Evolutionary conservation across 495 filamentous ascomycete species (phyloP), one percentile per base, ranked within the genome.

Genomic region (Lepidopterella palustris): DNA sequence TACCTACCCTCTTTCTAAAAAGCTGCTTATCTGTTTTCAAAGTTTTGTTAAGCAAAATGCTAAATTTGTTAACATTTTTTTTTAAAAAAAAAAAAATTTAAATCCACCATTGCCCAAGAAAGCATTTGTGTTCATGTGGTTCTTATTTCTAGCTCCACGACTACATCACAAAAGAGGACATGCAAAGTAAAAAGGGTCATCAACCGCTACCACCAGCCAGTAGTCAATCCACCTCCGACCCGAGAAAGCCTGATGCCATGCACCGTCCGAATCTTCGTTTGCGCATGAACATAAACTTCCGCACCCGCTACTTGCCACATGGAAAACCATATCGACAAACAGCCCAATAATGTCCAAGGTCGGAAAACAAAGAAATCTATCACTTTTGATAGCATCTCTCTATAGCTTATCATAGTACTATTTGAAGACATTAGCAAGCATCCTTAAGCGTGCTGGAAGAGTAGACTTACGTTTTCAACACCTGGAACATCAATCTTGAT

Each of bases 321-420:
- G 58, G 53, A 49, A 20, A 53, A 55, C 52, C 53, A 40, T 58
- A 42, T 50, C 57, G 49, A 53, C 55, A 29, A 56, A 50, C 63
- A 61, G 49, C 50, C 55, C 58, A 54, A 59, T 53, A 21, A 56
- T 55, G 55, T 42, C 59, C 60, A 45, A 54, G 55, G 51, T 21
- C 57, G 29, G 57, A 54, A 53, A 54, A 55, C 49, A 65, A 66
- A 64, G 64, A 70, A 67, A 64, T 70, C 60, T 64, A 68, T 57
- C 32, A 68, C 42, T 61, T 62, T 60, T 58, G 61, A 62, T 40
- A 65, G 64, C 4, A 66, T 59, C 20, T 53, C 42, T 76, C 68
- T 96, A 97, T 80, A 97, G 86, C 88, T 96, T 96, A 86, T 97
- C 92, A 79, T 97, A 97, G 87, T 96, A 97, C 90, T 97, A 67